Base-by-base conservation (phyloP, 2,329 filamentous ascomycete genomes). In the Teratosphaeria viscida region DNA sequence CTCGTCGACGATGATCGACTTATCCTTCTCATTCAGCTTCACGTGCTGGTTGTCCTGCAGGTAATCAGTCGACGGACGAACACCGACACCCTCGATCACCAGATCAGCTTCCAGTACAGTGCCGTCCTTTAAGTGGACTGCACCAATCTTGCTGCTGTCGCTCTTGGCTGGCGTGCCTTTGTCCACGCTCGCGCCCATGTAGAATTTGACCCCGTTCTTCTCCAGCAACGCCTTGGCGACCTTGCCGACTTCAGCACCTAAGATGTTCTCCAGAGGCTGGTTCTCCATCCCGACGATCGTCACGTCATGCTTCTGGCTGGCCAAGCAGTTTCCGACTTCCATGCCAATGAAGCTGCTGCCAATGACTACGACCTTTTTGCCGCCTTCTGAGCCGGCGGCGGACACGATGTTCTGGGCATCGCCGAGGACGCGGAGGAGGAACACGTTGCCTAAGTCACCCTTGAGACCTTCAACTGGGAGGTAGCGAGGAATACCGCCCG, bases 281-380 rank as follows among this genome's bases (percentile, higher is more conserved):
- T 84, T 84, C 71, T 96, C 91, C 88, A 92, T 92, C 43, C 94
- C 94, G 26, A 99, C 79, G 49, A 97, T 85, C 7, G 88, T 88
- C 16, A 99, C 91, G 8, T 86, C 77, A 72, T 99, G 95, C 68
- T 88, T 87, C 67, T 87, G 88, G 53, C 82, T 76, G 0, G 88
- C 86, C 0, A 95, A 77, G 57, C 78, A 87, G 64, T 92, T 94
- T 62, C 89, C 92, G n/a, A 95, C 84, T 75, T 99, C 94, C 89
- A 99, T 95, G 49, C 94, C 94, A 70, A 99, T 99, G 75, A 99
- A 99, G 0, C 90, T 95, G 61, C 88, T 92, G 49, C 94, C 94
- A 58, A 99, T 81, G 14, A 99, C 81, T 54, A 96, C 90, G 65
- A 99, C 85, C 74, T 96, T 96, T 81, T 96, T 96, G 61, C 85